Base-by-base conservation (phyloP, 1,139 yeast genomes). In the Nakaseomyces sp. region DNA sequence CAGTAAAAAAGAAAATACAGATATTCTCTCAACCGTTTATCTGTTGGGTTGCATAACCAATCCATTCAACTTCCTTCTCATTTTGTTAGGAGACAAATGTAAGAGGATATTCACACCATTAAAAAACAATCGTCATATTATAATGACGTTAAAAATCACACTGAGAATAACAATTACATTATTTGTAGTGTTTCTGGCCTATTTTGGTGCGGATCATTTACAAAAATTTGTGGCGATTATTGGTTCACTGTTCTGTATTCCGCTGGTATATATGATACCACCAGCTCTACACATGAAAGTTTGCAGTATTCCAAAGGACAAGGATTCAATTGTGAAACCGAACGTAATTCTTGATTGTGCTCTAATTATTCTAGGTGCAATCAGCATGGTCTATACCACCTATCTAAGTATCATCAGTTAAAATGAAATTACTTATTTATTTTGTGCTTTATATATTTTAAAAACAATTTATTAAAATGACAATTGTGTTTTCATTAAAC, bases 211-310 rank as follows among this genome's bases (percentile, higher is more conserved):
- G 1, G 70, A 72, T 46, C 77, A 81, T 55, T 65, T 83, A 48
- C 91, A 83, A 57, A 72, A 70, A 50, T 81, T 83, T 63, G 89
- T 83, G 18, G 77, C 87, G 2, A 79, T 83, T 57, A 79, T 81
- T 43, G 93, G 93, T 1, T 81, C 88, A 45, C 78, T 82, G 66
- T 89, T 89, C 1, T 83, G 93, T 58, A 81, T 83, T 45, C 93
- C 93, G 0, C 71, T 83, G 67, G 91, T 83, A 4, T 83, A 83
- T 65, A 79, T 83, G 76, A 81, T 82, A 58, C 91, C 93, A 2
- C 89, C 93, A 15, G 69, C 83, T 68, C 66, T 83, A 43, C 91
- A 83, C 57, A 69, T 67, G 41, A 64, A 59, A 46, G 56, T 68
- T 25, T 64, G 65, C 41, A 64, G 68, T 3, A 46, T 56, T 17